phyloP scores from a whole-genome alignment of 1,284 basidiomycete genomes.

The Austroboletus niveus region DNA sequence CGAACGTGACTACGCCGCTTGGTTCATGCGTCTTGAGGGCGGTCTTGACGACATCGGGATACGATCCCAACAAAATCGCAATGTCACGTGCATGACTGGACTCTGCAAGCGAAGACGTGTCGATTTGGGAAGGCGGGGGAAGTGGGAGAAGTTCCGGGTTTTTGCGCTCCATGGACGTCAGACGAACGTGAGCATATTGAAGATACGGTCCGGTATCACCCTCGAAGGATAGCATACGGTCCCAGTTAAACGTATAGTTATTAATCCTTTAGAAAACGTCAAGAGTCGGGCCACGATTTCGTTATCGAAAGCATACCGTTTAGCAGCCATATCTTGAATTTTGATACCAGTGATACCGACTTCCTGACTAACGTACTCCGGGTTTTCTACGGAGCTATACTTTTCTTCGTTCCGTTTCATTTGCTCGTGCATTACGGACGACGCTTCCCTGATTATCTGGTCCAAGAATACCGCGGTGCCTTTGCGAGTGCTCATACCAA shows the following conservation, averaged over 20 bases:
- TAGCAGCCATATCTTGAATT: slow-evolving; percentile 97
- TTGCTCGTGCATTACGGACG: slow-evolving; percentile 92
- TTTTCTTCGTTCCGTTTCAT: slow-evolving; percentile 96
- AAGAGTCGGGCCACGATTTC: background rate
- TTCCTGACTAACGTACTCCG: slow-evolving; percentile 78
- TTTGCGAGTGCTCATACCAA: slow-evolving; percentile 97
- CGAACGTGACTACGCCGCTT: slow-evolving; percentile 82
- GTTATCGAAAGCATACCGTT: slow-evolving; percentile 54
- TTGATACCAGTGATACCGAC: slow-evolving; percentile 97
- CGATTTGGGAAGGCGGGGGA: slow-evolving; percentile 64
- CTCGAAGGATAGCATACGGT: slow-evolving; percentile 94
- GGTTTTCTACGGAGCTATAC: slow-evolving; percentile 88
- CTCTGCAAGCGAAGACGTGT: slow-evolving; percentile 66
- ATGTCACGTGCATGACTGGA: slow-evolving; percentile 85
- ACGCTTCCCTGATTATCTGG: slow-evolving; percentile 91
- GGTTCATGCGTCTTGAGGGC: slow-evolving; percentile 89
- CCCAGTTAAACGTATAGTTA: slow-evolving; percentile 96
- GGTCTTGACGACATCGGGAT: slow-evolving; percentile 87
- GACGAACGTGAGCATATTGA: slow-evolving; percentile 95
- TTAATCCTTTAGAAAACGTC: slow-evolving; percentile 65
- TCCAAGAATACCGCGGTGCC: slow-evolving; percentile 97
- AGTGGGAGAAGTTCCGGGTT: slow-evolving; percentile 88
- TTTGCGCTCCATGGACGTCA: slow-evolving; percentile 92
- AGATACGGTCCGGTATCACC: slow-evolving; percentile 96
- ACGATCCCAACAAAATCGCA: slow-evolving; percentile 81